These are phyloP conservation scores for Phyllosticta citriasiana DNA, from an alignment of 2,329 filamentous ascomycete species.

Conservation along the genomic window DNA sequence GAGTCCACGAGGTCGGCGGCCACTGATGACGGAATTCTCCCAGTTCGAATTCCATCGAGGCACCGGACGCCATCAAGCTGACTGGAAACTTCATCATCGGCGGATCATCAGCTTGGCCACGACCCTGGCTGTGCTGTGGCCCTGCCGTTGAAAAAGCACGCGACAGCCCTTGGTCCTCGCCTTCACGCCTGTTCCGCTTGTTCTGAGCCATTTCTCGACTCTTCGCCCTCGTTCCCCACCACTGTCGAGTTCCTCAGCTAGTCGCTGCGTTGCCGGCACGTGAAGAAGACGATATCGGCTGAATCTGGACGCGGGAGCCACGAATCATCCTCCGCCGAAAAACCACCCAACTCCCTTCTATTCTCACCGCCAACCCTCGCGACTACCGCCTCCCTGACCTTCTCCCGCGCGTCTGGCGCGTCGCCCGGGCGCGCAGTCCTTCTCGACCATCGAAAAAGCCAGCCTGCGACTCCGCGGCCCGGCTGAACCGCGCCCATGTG, in stretches of 20 bases:
- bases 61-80: too few species aligned
- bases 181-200: constrained; percentile 5
- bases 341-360: background rate
- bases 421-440: constrained; percentile 4
- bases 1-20: too few species aligned
- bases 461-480: background rate
- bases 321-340: constrained; percentile 8
- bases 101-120: background rate
- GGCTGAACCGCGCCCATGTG: constrained; percentile 54
- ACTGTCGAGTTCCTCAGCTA: background rate
- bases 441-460: background rate
- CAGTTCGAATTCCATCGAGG: too few species aligned
- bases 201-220: constrained; percentile 6
- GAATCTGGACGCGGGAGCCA: constrained; percentile 5
- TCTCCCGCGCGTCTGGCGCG: constrained; percentile 3
- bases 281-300: constrained; percentile 1
- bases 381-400: background rate
- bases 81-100: background rate
- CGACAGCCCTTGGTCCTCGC: constrained; percentile 7
- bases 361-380: background rate
- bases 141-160: constrained; percentile 6
- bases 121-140: constrained; percentile 1
- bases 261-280: constrained; percentile 1
- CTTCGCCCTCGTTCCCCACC: background rate
- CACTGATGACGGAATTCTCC: too few species aligned